Percentiles rank a stretch among this genome's conserved stretches.
phyloP scores from a whole-genome alignment of 164 flowering plant genomes.

The Piper longum region DNA sequence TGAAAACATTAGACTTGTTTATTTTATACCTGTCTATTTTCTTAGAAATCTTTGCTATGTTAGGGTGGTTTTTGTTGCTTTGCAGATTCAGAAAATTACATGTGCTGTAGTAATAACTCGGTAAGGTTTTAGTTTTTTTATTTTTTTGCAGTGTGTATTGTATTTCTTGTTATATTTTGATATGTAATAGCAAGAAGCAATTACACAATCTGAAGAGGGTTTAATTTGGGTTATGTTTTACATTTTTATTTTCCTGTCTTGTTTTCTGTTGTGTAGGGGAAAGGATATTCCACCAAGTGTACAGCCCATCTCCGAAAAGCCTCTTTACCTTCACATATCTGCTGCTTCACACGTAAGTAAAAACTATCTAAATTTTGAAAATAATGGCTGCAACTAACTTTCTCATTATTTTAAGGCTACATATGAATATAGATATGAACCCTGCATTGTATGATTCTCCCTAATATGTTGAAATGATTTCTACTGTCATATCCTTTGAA shows the following conservation, averaged over 20 bases:
- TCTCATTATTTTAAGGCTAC: not conserved
- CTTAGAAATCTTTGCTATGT: not conserved
- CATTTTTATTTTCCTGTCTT: not conserved
- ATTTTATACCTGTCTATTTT: not conserved
- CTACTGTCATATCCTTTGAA: too few relatives aligned
- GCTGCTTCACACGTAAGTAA: constrained; percentile 81
- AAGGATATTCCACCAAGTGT: constrained; percentile 80
- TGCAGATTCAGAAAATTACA: constrained; percentile 83
- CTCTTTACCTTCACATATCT: constrained; percentile 93
- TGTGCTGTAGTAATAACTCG: constrained; percentile 97
- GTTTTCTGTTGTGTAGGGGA: constrained; percentile 43
- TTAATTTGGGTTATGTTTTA: not conserved
- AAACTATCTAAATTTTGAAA: not conserved
- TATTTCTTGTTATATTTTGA: too few relatives aligned
- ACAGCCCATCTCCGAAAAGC: constrained; percentile 67
- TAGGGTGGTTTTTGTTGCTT: not conserved
- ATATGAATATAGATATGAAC: not conserved
- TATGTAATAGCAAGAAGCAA: too few relatives aligned
- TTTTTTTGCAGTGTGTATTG: too few relatives aligned
- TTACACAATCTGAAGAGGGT: too few relatives aligned
- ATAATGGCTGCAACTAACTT: not conserved
- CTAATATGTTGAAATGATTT: too few relatives aligned
- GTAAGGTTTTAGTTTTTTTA: constrained; percentile 20
- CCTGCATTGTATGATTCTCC: too few relatives aligned
- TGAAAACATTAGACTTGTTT: not conserved